phyloP scores from a whole-genome alignment of 176 grass and related monocot species.

The Eleusine indica region DNA sequence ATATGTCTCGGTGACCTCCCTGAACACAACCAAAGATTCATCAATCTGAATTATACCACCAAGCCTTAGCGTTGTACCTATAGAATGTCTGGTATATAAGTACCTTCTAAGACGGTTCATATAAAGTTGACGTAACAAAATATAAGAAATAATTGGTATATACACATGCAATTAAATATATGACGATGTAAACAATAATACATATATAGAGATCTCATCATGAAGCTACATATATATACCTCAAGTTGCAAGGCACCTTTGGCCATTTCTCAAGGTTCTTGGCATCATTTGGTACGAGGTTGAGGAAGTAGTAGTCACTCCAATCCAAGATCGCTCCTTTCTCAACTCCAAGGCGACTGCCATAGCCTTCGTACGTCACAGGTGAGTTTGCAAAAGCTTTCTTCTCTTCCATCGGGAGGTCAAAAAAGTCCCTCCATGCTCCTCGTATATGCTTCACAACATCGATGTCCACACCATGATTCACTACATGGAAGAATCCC shows the following conservation, averaged over 20 bases:
- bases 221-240: constrained; percentile 28
- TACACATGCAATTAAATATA: neutral
- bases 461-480: constrained; percentile 52
- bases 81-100: neutral
- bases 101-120: neutral
- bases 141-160: neutral
- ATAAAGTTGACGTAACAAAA: neutral
- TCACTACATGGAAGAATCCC: constrained; percentile 87
- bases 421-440: constrained; percentile 76
- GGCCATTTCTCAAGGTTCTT: constrained; percentile 68
- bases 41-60: constrained; percentile 3
- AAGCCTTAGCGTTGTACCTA: neutral
- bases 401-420: constrained; percentile 55
- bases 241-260: constrained; percentile 45
- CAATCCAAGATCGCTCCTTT: constrained; percentile 67
- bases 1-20: constrained; percentile 66
- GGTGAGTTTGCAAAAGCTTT: constrained; percentile 59
- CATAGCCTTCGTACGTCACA: constrained; percentile 70
- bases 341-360: constrained; percentile 78
- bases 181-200: neutral
- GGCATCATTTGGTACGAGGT: constrained; percentile 43
- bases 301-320: constrained; percentile 73
- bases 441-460: constrained; percentile 41
- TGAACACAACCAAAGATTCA: neutral
- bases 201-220: neutral